Evolutionary conservation across 768 basidiomycete genomes (phyloP), one percentile per base, ranked within the genome.

Genomic region (Mycena polygramma): DNA sequence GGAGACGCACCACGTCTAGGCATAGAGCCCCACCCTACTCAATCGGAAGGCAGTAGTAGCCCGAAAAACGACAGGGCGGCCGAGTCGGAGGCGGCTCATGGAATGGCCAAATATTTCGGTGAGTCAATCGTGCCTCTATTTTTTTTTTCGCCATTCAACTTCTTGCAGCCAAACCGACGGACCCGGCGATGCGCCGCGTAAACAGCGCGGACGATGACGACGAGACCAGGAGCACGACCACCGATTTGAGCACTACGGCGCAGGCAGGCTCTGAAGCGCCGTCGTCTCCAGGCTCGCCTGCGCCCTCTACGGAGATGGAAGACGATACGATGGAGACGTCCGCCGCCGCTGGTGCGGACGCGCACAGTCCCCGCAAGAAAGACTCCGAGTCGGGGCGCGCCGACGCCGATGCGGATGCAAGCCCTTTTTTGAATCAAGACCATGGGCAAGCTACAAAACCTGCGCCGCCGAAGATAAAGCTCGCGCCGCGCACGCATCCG

Each of bases 401-500:
- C 45, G 45, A 7, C 17, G 19, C 45, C 2, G 57, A 51, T 37
- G 48, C 46, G 20, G 52, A 68, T 17, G 35, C 52, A 58, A 54
- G 63, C 24, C 70, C 54, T 1, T 55, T 45, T 36, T 10, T 14
- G 30, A n/a, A 57, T 6, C 37, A 61, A 6, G 53, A 61, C 7
- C 22, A 66, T 24, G 45, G 14, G 2, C 24, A 19, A 4, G 60
- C 54, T 14, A 7, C 2, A 4, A 63, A 43, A 19, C 64, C 60
- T 0, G 1, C 22, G 9, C 59, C 64, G 19, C 64, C 70, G 13
- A 8, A 45, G 35, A 46, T 71, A 17, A 43, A 63, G 35, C 60
- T 71, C 49, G 60, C 45, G 35, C 55, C 70, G 11, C 65, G 70
- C 22, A 66, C 55, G 41, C 60, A 71, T 13, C 70, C 70, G 41